Evolutionary conservation across 2,329 filamentous ascomycete genomes (phyloP).

Genomic region (Orbilia ellipsospora): DNA sequence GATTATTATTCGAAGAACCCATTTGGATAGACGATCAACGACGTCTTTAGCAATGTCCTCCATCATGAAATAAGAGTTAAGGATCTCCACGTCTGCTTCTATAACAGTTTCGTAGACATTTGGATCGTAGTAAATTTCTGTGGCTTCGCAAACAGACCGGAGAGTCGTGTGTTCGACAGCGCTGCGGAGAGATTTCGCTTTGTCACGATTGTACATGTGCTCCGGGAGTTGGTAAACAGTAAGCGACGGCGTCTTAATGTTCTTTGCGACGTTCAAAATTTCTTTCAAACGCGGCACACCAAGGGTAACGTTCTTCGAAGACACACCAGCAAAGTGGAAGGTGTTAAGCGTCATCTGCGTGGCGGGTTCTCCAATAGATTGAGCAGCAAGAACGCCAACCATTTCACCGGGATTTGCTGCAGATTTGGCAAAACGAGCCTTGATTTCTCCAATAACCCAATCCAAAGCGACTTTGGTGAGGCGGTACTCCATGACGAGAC

Average conservation of each 20-base stretch:
- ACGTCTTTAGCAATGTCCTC: slow-evolving; percentile 76
- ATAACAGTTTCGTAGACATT: slow-evolving; percentile 87
- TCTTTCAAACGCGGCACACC: slow-evolving; percentile 99
- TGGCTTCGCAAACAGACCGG: slow-evolving; percentile 87
- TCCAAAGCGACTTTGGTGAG: slow-evolving; percentile 92
- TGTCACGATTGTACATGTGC: slow-evolving; percentile 75
- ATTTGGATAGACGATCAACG: slow-evolving; percentile 79
- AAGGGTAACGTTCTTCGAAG: slow-evolving; percentile 98
- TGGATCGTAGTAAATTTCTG: slow-evolving; percentile 97
- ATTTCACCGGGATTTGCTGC: slow-evolving; percentile 95
- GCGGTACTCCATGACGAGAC: slow-evolving; percentile 84
- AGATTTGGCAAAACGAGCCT: slow-evolving; percentile 85
- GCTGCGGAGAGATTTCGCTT: slow-evolving; percentile 86
- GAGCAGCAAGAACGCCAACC: slow-evolving; percentile 96
- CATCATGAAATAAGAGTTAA: slow-evolving; percentile 96
- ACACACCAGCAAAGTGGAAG: slow-evolving; percentile 99
- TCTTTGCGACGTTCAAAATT: slow-evolving; percentile 96
- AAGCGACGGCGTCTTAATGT: slow-evolving; percentile 99
- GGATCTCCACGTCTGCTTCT: slow-evolving; percentile 87
- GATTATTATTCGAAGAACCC: slow-evolving; percentile 92
- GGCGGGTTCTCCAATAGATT: slow-evolving; percentile 97
- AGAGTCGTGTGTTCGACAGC: slow-evolving; percentile 94
- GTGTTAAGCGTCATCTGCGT: slow-evolving; percentile 99
- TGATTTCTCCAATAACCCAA: slow-evolving; percentile 89
- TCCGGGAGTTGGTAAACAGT: slow-evolving; percentile 80